These are phyloP conservation scores for Lichtheimia ramosa DNA, from an alignment of 371 early-diverging fungal species.

Conservation along the genomic window DNA sequence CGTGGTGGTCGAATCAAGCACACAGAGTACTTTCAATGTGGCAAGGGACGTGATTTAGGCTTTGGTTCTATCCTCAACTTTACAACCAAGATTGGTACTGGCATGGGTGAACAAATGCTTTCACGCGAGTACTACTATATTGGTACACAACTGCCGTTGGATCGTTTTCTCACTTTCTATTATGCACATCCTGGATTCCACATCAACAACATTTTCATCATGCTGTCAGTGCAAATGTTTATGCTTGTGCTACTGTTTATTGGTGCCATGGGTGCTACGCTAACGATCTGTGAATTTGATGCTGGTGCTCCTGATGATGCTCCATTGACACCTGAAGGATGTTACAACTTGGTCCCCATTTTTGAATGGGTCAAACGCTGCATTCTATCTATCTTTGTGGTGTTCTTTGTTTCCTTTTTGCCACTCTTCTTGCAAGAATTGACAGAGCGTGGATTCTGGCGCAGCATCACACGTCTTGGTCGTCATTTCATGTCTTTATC, in stretches of 20 bases:
- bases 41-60: slow-evolving; percentile 90
- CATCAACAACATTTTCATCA: slow-evolving; percentile 89
- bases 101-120: slow-evolving; percentile 91
- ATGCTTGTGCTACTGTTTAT: slow-evolving; percentile 77
- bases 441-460: slow-evolving; percentile 81
- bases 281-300: slow-evolving; percentile 41
- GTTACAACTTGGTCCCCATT: slow-evolving; percentile 75
- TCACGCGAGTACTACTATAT: slow-evolving; percentile 90
- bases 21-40: slow-evolving; percentile 89
- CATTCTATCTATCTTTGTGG: slow-evolving; percentile 76
- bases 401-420: slow-evolving; percentile 81
- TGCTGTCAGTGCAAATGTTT: slow-evolving; percentile 83
- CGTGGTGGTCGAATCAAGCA: slow-evolving; percentile 89
- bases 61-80: slow-evolving; percentile 89
- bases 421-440: slow-evolving; percentile 86
- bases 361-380: slow-evolving; percentile 85
- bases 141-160: slow-evolving; percentile 80
- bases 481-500: slow-evolving; percentile 84
- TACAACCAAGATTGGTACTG: slow-evolving; percentile 87
- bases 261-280: slow-evolving; percentile 67
- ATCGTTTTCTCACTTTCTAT: slow-evolving; percentile 85
- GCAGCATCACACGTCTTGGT: slow-evolving; percentile 73
- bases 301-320: slow-evolving; percentile 45
- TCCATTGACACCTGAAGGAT: slow-evolving; percentile 55
- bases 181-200: slow-evolving; percentile 91